Conservation (phyloP, 768 basidiomycete genomes). For the Naganishia randhawae region DNA sequence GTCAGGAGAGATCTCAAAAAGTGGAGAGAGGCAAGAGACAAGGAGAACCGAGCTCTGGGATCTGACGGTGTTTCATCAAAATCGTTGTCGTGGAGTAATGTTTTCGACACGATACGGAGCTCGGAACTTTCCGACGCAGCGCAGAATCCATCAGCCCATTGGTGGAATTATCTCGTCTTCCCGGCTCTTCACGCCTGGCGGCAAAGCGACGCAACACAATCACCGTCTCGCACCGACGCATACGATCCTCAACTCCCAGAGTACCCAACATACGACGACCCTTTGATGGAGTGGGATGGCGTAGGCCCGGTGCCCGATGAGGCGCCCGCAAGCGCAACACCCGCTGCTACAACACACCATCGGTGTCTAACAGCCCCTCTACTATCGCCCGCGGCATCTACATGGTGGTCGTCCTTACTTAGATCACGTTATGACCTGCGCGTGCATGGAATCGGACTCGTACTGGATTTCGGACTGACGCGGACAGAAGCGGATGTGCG, state of each 20-base stretch:
- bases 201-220: background rate
- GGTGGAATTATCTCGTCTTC: background rate
- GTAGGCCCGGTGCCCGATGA: background rate
- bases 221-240: background rate
- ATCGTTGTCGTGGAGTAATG: background rate
- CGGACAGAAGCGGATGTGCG: slow-evolving; percentile 25
- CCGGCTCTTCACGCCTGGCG: background rate
- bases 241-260: background rate
- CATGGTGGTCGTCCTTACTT: slow-evolving; percentile 12
- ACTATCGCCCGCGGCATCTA: background rate
- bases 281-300: slow-evolving; percentile 5
- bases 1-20: slow-evolving; percentile 1
- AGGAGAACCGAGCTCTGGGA: background rate
- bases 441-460: slow-evolving; percentile 28
- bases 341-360: background rate
- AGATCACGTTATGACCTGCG: slow-evolving; percentile 25
- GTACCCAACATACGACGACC: background rate
- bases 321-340: background rate
- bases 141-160: background rate
- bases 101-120: background rate
- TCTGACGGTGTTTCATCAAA: background rate
- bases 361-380: background rate
- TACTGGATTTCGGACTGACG: slow-evolving; percentile 25
- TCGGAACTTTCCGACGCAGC: background rate
- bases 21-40: background rate